Base-by-base conservation (phyloP, 345 rosid species). In the Litchi chinensis region DNA sequence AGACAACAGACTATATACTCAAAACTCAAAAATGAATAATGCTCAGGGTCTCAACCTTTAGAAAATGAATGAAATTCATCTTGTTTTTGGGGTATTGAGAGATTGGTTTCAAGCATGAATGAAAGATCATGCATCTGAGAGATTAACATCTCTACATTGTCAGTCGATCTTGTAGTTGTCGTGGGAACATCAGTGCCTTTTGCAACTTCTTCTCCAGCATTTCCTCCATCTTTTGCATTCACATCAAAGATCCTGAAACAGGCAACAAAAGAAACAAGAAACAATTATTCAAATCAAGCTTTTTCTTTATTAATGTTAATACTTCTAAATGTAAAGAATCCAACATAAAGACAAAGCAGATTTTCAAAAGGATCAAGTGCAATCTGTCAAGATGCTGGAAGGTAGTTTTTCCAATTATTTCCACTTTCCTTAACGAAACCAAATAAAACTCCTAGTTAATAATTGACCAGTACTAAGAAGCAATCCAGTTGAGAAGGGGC, bases 121-220 rank as follows among this genome's bases (percentile, higher is more conserved):
- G 95, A 95, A 67, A 95, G 93, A 83, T 92, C 98, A 80, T 90
- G 98, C 95, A 91, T 92, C 90, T 90, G 94, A 24, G 93, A 90
- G 81, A 93, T 86, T 65, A 92, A 72, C 46, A 48, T 84, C 82
- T 92, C 89, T 22, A 81, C 83, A 32, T 82, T 84, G 70, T 85
- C 82, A 19, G 66, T 74, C 74, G 91, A 80, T 60, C 73, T 66
- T 11, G 77, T 32, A 64, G 67, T 74, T 70, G 22, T 73, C 54
- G 60, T 64, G 18, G 77, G 71, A 74, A 74, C 72, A 68, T 82
- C 85, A 18, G 39, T 76, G 16, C 41, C 82, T 15, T 19, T 73
- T 52, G 62, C 76, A 79, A 65, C 79, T 65, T 77, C 79, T 65
- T 77, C 86, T 82, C 83, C 80, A 11, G 75, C 26, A 41, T 74